These are phyloP conservation scores for Nitzschia sp. DNA, from an alignment of 108 stramenopile species.

Conservation along the genomic window DNA sequence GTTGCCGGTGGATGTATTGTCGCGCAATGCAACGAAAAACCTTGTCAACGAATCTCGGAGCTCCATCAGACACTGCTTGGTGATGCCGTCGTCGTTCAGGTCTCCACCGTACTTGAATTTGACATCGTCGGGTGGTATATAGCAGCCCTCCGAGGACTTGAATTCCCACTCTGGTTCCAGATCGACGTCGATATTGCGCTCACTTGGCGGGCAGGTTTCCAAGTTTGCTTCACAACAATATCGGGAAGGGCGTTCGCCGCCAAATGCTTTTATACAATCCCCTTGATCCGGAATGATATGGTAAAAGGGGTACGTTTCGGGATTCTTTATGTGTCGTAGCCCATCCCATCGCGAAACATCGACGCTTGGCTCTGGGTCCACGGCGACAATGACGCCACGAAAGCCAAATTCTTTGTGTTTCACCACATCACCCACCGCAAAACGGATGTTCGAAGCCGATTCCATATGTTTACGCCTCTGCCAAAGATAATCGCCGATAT, in stretches of 20 bases:
- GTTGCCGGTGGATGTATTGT: constrained; percentile 23
- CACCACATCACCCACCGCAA: constrained; percentile 69
- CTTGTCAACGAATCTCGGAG: constrained; percentile 22
- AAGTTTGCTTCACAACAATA: constrained; percentile 84
- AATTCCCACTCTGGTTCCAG: constrained; percentile 61
- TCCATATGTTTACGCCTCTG: constrained; percentile 44
- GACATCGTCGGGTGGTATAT: constrained; percentile 42
- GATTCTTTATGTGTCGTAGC: constrained; percentile 61
- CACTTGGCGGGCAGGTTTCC: constrained; percentile 47
- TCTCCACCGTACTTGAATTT: constrained; percentile 62
- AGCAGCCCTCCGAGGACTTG: constrained; percentile 34
- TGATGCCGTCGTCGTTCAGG: constrained; percentile 46
- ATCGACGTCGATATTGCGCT: constrained; percentile 52
- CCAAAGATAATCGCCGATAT: constrained; percentile 58
- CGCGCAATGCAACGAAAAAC: constrained; percentile 17
- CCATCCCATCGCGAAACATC: constrained; percentile 85
- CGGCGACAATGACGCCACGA: constrained; percentile 75
- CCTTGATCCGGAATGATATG: constrained; percentile 68
- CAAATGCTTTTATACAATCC: constrained; percentile 73
- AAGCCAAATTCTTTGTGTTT: constrained; percentile 76
- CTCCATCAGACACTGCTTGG: constrained; percentile 33
- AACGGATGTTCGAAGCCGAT: constrained; percentile 41
- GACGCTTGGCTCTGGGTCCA: constrained; percentile 61
- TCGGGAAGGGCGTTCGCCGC: constrained; percentile 59
- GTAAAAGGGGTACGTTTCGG: constrained; percentile 76